Evolutionary conservation across 768 basidiomycete genomes (phyloP), one percentile per base, ranked within the genome.

Genomic region (Kwoniella botswanensis): DNA sequence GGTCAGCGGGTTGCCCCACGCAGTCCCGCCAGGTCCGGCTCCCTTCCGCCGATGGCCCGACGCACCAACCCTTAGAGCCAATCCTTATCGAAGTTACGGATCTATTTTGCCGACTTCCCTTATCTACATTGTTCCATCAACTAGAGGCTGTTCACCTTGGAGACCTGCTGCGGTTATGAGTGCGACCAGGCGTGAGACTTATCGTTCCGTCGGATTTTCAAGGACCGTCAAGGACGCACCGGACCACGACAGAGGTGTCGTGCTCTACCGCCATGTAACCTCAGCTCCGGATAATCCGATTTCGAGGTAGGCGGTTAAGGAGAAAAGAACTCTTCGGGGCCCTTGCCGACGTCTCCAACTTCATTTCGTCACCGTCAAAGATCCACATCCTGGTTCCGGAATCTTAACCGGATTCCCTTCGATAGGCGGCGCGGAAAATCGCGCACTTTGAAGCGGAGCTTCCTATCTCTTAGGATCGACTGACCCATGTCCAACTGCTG

Each of bases 401-500:
- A 90, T 89, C 86, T 89, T 88, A 88, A 89, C 89, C 87, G 87
- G 88, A 88, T 89, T 89, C 88, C 88, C 89, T 90, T 90, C 88
- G 88, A 88, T 88, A 88, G 88, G 87, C 85, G 87, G 86, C 84
- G 77, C 85, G 87, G 87, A 88, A 76, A 88, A 89, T 87, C 86
- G 86, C 73, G 78, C 86, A 84, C 88, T 88, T 89, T 89, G 85
- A 89, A 89, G 89, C 88, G 87, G 89, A 88, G 87, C 87, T 89
- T 87, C 87, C 88, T 89, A 88, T 88, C 87, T 88, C 88, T 89
- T 89, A 89, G 88, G 89, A 90, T 89, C 89, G 89, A 90, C 89
- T 91, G 86, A 90, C 89, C 89, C 89, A 88, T 90, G 89, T 90
- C 88, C 90, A 90, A 90, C 89, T 89, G 88, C 89, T 90, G 89